Evolutionary conservation across 176 grass and related monocot genomes (phyloP).

Genomic region (Triticum dicoccoides): DNA sequence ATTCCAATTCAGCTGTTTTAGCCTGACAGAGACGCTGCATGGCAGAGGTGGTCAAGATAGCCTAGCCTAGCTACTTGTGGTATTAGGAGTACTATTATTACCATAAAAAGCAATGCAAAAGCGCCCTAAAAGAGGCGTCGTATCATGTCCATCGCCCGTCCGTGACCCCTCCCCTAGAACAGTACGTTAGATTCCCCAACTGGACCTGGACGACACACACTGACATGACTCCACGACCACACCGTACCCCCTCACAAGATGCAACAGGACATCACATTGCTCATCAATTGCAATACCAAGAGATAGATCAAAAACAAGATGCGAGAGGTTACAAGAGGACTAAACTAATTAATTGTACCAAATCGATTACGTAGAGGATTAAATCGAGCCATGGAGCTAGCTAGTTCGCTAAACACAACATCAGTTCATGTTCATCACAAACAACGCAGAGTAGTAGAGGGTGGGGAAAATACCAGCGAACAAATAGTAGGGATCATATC

Average conservation of each 20-base stretch:
- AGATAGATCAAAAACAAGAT: background rate
- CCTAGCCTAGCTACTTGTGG: slow-evolving; percentile 49
- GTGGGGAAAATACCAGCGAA: slow-evolving; percentile 19
- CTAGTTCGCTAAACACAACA: background rate
- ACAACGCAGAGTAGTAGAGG: background rate
- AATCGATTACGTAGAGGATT: background rate
- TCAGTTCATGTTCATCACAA: slow-evolving; percentile 20
- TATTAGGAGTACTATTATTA: slow-evolving; percentile 34
- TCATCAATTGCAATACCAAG: background rate
- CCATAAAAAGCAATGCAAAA: slow-evolving; percentile 77
- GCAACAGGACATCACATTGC: background rate
- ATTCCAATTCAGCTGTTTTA: slow-evolving; percentile 18
- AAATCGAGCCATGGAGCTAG: background rate
- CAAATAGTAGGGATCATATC: slow-evolving; percentile 17
- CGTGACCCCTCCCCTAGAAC: slow-evolving; percentile 33
- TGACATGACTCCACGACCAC: slow-evolving; percentile 31
- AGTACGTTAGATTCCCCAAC: slow-evolving; percentile 39
- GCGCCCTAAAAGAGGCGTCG: slow-evolving; percentile 30
- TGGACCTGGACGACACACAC: slow-evolving; percentile 23
- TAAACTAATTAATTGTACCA: background rate
- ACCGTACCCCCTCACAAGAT: slow-evolving; percentile 1
- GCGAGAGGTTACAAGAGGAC: background rate
- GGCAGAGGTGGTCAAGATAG: slow-evolving; percentile 30
- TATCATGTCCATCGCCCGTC: slow-evolving; percentile 20
- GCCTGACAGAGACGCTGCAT: background rate